A percentile compares a stretch with the other conserved stretches of the same genome.
Conservation (phyloP, 805 yeast genomes). For the Candida xyloterini region DNA sequence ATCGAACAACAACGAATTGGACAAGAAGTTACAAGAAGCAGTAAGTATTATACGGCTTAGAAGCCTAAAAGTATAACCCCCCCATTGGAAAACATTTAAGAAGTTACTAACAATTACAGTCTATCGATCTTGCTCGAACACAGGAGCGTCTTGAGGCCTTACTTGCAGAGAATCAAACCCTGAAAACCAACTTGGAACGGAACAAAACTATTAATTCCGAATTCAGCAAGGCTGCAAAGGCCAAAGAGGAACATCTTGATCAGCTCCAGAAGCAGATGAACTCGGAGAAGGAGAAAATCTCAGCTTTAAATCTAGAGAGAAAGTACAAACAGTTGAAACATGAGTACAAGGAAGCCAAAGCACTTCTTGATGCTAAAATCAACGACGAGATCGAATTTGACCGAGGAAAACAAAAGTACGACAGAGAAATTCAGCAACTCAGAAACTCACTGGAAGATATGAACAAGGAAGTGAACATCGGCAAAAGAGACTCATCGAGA, state of each 20-base stretch:
- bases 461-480: constrained; percentile 29
- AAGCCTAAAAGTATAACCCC: constrained; percentile 13
- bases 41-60: constrained; percentile 23
- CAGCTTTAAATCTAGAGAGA: constrained; percentile 19
- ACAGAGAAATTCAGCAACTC: constrained; percentile 38
- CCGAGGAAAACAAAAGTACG: constrained; percentile 44
- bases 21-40: constrained; percentile 32
- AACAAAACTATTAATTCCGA: constrained; percentile 37
- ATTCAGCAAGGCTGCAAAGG: constrained; percentile 33
- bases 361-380: constrained; percentile 39
- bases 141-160: constrained; percentile 37
- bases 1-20: constrained; percentile 32
- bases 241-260: constrained; percentile 36
- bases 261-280: constrained; percentile 27
- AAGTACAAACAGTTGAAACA: constrained; percentile 42
- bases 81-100: constrained; percentile 1
- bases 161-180: constrained; percentile 42
- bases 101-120: constrained; percentile 23
- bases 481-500: constrained; percentile 24
- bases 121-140: constrained; percentile 27
- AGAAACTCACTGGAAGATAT: constrained; percentile 31
- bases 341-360: constrained; percentile 42
- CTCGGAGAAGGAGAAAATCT: constrained; percentile 19
- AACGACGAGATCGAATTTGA: constrained; percentile 42
- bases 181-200: constrained; percentile 38